Conservation (phyloP, 2,329 filamentous ascomycete genomes). For the Phoma herbarum region DNA sequence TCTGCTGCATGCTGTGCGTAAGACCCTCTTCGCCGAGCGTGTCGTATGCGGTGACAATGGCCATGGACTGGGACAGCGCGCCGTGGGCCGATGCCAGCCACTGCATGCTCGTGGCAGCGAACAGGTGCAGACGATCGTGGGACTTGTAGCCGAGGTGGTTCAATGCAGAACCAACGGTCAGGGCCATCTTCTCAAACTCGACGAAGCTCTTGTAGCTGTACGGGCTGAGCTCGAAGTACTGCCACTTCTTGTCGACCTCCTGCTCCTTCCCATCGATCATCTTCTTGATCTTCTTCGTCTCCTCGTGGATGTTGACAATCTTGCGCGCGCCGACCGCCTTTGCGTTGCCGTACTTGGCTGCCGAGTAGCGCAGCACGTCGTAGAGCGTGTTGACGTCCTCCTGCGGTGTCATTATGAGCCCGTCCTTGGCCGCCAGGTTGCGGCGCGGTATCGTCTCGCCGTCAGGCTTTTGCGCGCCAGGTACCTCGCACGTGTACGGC, state of each 20-base stretch:
- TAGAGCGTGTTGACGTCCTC: slow-evolving; percentile 79
- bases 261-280: slow-evolving; percentile 80
- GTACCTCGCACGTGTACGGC: slow-evolving; percentile 77
- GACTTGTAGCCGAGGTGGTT: slow-evolving; percentile 75
- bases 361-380: slow-evolving; percentile 77
- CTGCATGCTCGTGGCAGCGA: slow-evolving; percentile 79
- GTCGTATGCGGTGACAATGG: slow-evolving; percentile 94
- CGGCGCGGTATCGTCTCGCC: slow-evolving; percentile 88
- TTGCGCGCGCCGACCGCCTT: slow-evolving; percentile 71
- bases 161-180: slow-evolving; percentile 76
- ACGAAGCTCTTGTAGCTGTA: slow-evolving; percentile 81
- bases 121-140: slow-evolving; percentile 78
- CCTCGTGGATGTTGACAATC: slow-evolving; percentile 79
- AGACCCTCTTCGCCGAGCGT: slow-evolving; percentile 86
- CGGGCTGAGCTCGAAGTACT: slow-evolving; percentile 82
- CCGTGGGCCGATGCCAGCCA: slow-evolving; percentile 87
- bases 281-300: slow-evolving; percentile 91
- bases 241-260: slow-evolving; percentile 90
- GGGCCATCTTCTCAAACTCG: slow-evolving; percentile 76
- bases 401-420: slow-evolving; percentile 70
- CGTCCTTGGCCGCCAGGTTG: slow-evolving; percentile 74
- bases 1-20: slow-evolving; percentile 85
- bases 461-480: slow-evolving; percentile 72
- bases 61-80: slow-evolving; percentile 82
- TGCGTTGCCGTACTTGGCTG: slow-evolving; percentile 63